Percentiles rank a stretch among this genome's conserved stretches.
Conservation (phyloP, 116 monocot genomes). For the Cymodocea nodosa region DNA sequence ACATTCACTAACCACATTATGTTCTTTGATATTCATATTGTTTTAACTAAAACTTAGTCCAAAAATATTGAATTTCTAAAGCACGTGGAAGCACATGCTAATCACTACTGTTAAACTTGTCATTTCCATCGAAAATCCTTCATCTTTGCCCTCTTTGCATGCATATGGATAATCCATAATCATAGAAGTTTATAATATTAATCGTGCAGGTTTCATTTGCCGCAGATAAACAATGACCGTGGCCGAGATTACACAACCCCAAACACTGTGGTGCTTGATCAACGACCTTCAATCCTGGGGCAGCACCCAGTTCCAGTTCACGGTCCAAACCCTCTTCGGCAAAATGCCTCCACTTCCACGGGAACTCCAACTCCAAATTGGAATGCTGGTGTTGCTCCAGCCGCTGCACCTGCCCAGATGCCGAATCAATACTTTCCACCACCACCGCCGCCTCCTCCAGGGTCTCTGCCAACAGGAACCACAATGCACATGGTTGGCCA, state of each 20-base stretch:
- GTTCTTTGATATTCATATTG: too few relatives aligned
- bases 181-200: too few relatives aligned
- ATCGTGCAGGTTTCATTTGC: too few relatives aligned
- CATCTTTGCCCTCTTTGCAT: too few relatives aligned
- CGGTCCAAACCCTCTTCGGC: not conserved
- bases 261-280: not conserved
- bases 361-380: not conserved
- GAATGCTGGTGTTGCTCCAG: not conserved
- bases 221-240: constrained; percentile 27
- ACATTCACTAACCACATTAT: too few relatives aligned
- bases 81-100: too few relatives aligned
- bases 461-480: not conserved
- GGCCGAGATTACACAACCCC: constrained; percentile 38
- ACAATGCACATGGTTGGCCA: not conserved
- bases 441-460: not conserved
- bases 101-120: too few relatives aligned
- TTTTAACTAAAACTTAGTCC: too few relatives aligned
- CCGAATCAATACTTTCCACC: not conserved
- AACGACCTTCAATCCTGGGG: constrained; percentile 34
- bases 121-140: too few relatives aligned
- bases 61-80: not conserved
- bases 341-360: not conserved
- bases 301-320: constrained; percentile 17
- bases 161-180: too few relatives aligned
- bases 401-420: not conserved